phyloP scores from a whole-genome alignment of 345 rosid genomes.

The Acer saccharum region DNA sequence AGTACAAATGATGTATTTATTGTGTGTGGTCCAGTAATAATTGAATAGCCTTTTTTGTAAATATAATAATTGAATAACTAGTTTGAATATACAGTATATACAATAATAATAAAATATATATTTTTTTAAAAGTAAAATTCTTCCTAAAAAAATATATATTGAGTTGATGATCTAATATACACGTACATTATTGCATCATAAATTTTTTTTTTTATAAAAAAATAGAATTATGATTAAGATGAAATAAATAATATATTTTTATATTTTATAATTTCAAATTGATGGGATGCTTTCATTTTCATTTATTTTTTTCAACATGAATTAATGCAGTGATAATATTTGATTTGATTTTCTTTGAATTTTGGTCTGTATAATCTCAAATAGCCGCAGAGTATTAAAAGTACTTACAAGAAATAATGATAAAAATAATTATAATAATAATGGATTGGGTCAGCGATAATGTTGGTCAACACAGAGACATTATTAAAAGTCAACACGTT shows the following conservation, averaged over 20 bases:
- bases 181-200: background rate
- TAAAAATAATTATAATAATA: background rate
- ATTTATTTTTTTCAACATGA: background rate
- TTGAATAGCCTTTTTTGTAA: background rate
- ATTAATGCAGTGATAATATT: background rate
- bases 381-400: background rate
- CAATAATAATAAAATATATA: too few species aligned
- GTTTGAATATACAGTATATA: too few species aligned
- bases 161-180: background rate
- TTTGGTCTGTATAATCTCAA: background rate
- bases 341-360: background rate
- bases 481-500: background rate
- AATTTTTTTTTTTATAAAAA: too few species aligned
- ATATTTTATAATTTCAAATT: too few species aligned
- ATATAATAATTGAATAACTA: too few species aligned
- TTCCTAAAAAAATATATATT: too few species aligned
- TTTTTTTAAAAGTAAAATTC: too few species aligned
- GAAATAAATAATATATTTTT: too few species aligned
- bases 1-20: background rate
- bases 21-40: background rate
- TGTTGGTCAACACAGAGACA: background rate
- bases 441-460: background rate
- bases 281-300: too few species aligned
- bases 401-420: background rate
- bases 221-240: background rate